Conservation (phyloP, 305 asterid species). For the Solanum hybrid region DNA sequence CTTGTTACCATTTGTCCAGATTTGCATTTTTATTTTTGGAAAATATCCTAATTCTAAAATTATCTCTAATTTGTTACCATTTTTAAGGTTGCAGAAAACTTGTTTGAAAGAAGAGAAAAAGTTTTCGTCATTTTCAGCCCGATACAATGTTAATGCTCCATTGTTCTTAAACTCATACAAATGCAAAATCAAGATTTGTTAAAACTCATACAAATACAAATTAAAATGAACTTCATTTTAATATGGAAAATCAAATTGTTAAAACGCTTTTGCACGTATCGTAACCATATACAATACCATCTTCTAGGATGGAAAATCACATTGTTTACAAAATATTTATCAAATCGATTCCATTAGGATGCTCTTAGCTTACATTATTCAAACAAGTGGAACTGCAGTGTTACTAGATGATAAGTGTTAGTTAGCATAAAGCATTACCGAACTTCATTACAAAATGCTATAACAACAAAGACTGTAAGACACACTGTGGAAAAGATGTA, state of each 20-base stretch:
- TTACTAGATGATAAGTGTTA: neutral
- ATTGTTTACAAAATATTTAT: neutral
- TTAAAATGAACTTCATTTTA: neutral
- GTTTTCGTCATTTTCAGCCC: neutral
- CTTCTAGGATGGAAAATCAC: neutral
- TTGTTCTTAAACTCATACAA: neutral
- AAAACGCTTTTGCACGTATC: neutral
- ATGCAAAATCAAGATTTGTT: neutral
- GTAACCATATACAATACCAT: neutral
- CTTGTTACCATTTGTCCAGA: neutral
- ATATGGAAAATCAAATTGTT: neutral
- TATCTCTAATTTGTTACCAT: neutral
- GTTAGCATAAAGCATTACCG: neutral
- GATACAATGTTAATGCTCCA: neutral
- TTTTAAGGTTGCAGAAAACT: neutral
- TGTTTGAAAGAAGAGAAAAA: neutral
- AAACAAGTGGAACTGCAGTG: neutral
- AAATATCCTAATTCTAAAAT: neutral
- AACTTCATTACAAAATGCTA: neutral
- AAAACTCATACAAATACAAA: neutral
- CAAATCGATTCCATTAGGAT: neutral
- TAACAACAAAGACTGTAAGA: neutral
- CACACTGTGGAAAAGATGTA: neutral
- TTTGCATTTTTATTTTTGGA: no score
- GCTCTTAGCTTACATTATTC: neutral